phyloP scores from a whole-genome alignment of 441 rosid species.

The Isatis lusitanica region DNA sequence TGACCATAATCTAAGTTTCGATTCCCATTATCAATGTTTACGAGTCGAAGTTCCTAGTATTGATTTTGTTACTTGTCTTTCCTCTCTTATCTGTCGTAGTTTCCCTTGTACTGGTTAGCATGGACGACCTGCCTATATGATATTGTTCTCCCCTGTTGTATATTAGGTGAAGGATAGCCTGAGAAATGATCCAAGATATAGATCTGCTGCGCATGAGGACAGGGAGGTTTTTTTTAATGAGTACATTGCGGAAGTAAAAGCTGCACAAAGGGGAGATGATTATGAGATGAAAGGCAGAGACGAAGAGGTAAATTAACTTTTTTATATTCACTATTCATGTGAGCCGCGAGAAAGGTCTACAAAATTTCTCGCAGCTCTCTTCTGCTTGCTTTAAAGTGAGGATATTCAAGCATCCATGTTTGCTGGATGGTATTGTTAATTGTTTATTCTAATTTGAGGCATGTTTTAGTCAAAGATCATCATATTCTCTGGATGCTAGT shows the following conservation, averaged over 20 bases:
- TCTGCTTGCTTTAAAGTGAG: constrained; percentile 1
- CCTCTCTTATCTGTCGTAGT: not conserved
- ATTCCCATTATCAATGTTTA: not conserved
- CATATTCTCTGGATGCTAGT: not conserved
- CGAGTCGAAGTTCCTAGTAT: not conserved
- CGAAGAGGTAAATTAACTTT: constrained; percentile 67
- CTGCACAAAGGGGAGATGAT: constrained; percentile 65
- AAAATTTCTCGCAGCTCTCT: not conserved
- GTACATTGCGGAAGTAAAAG: constrained; percentile 74
- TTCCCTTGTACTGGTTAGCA: not conserved
- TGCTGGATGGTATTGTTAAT: not conserved
- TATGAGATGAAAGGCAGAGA: constrained; percentile 71
- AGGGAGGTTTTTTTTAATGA: constrained; percentile 79
- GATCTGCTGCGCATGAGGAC: constrained; percentile 74
- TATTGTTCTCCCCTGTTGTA: constrained; percentile 5
- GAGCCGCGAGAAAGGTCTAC: not conserved
- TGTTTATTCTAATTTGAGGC: not conserved
- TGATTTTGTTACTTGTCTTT: not conserved
- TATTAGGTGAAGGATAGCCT: constrained; percentile 83
- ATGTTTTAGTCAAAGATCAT: not conserved
- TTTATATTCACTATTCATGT: constrained; percentile 12
- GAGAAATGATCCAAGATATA: constrained; percentile 88
- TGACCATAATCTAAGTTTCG: constrained; percentile 5
- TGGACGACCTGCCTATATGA: constrained; percentile 3
- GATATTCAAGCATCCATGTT: constrained; percentile 4